Base-by-base conservation (phyloP, 331 rosid genomes). In the Telfairia occidentalis region DNA sequence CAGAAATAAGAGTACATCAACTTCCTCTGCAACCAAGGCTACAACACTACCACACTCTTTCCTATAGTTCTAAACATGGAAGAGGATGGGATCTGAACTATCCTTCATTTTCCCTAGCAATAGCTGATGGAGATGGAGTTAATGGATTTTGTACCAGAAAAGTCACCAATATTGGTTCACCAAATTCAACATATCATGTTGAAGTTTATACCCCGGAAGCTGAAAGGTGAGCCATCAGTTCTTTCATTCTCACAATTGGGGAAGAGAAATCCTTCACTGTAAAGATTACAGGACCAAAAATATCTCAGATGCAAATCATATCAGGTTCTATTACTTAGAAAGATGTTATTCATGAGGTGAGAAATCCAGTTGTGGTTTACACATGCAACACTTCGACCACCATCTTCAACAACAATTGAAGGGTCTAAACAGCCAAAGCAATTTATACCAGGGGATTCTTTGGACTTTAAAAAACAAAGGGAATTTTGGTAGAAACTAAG, bases 271-370 rank as follows among this genome's bases (percentile, higher is more conserved):
- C 29, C 13, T 61, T 78, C 74, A 66, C 10, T 26, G 75, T 82
- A 54, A 43, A 66, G 24, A 76, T 78, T 11, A 76, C 8, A 11
- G 85, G 77, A 9, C 40, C 70, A 7, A 21, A 21, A 18, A 75
- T 82, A 46, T 54, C 75, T 28, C 80, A 82, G 69, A 58, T 35
- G 42, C 77, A 77, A 16, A 78, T 82, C 19, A 32, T 75, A 37
- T 78, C 83, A 43, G 78, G 76, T 40, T 78, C 78, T 18, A 76
- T 82, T 16, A 61, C 71, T 21, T 78, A 82, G 82, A 73, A 23
- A 28, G 80, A 74, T 75, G 71, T 71, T 57, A 69, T 11, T 35
- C 77, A 78, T 55, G 26, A 7, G 16, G 84, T 71, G 58, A 70
- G 84, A 54, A 73, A 67, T 5, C 84, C 82, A n/a, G 53, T 81